Percentiles rank a stretch among this genome's conserved stretches.
These are phyloP conservation scores for Penicillium italicum DNA, from an alignment of 2,329 filamentous ascomycete species.

Conservation along the genomic window DNA sequence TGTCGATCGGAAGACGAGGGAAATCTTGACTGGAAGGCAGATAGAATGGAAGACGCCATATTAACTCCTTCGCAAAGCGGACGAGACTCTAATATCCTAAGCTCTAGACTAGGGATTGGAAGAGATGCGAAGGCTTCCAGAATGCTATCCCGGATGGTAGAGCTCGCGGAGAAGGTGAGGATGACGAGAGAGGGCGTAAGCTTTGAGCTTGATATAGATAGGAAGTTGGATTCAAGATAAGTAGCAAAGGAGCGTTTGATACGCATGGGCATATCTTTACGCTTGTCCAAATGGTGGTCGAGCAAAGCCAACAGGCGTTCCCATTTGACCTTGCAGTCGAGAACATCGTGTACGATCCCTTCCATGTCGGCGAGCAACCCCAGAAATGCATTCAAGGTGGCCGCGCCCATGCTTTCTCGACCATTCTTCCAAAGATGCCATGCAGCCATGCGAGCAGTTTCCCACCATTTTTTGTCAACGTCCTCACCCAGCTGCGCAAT, in stretches of 20 bases:
- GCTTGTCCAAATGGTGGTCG: slow-evolving; percentile 25
- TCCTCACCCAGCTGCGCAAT: slow-evolving; percentile 24
- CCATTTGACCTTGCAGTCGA: slow-evolving; percentile 13
- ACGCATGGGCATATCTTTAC: slow-evolving; percentile 20
- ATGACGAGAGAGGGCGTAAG: slow-evolving; percentile 43
- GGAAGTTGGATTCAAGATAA: slow-evolving; percentile 24
- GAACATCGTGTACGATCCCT: slow-evolving; percentile 23
- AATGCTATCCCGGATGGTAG: slow-evolving; percentile 55
- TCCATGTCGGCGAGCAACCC: slow-evolving; percentile 25
- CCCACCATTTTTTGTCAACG: slow-evolving; percentile 50
- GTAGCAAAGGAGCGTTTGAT: slow-evolving; percentile 26
- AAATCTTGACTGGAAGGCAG: slow-evolving; percentile 22
- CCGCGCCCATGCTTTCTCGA: slow-evolving; percentile 63
- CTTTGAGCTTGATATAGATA: slow-evolving; percentile 1
- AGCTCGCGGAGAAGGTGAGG: slow-evolving; percentile 61
- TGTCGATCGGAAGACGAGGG: slow-evolving; percentile 16
- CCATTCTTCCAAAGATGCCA: slow-evolving; percentile 66
- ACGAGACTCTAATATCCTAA: slow-evolving; percentile 63
- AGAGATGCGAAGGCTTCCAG: slow-evolving; percentile 39
- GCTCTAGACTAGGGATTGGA: slow-evolving; percentile 44
- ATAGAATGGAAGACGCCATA: slow-evolving; percentile 46
- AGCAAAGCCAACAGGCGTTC: slow-evolving; percentile 25
- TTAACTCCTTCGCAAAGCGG: slow-evolving; percentile 63
- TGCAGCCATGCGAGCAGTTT: slow-evolving; percentile 51
- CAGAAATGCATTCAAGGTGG: slow-evolving; percentile 47